These are phyloP conservation scores for Scytalidium sp. DNA, from an alignment of 2,329 filamentous ascomycete species.

Conservation along the genomic window DNA sequence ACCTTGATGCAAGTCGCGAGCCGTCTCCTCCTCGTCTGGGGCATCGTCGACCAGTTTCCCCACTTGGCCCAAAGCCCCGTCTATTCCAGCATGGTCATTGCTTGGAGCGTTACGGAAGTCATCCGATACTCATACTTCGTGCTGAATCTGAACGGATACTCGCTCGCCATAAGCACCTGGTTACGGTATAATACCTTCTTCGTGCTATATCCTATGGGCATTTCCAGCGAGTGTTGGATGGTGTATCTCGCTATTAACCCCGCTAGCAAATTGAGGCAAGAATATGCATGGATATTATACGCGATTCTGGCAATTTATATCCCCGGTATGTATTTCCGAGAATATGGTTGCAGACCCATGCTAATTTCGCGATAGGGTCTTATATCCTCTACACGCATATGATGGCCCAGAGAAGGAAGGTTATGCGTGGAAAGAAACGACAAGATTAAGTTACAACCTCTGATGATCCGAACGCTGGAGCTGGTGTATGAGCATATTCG, in stretches of 20 bases:
- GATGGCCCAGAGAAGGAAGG: constrained; percentile 84
- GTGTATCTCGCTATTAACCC: constrained; percentile 69
- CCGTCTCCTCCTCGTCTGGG: constrained; percentile 87
- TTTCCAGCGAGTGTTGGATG: constrained; percentile 80
- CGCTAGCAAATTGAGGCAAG: constrained; percentile 45
- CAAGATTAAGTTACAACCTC: constrained; percentile 23
- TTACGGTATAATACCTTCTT: constrained; percentile 91
- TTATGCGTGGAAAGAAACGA: constrained; percentile 58
- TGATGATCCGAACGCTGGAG: too few relatives aligned
- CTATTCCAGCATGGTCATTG: constrained; percentile 76
- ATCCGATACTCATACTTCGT: constrained; percentile 93
- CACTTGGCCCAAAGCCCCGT: constrained; percentile 55
- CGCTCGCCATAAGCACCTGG: constrained; percentile 70
- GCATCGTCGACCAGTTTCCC: constrained; percentile 73
- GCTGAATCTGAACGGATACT: constrained; percentile 60
- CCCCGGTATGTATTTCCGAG: constrained; percentile 57
- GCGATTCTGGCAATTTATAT: constrained; percentile 72
- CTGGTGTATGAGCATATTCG: too few relatives aligned
- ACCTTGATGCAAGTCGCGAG: constrained; percentile 88
- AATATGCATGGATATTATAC: constrained; percentile 58
- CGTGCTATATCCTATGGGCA: constrained; percentile 88
- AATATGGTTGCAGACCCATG: neutral
- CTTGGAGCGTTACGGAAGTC: constrained; percentile 90
- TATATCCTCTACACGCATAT: constrained; percentile 93
- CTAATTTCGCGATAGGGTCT: constrained; percentile 36